A percentile compares a stretch with the other conserved stretches of the same genome.
Conservation (phyloP, 371 early-diverging fungal species). For the Mycotypha africana region DNA sequence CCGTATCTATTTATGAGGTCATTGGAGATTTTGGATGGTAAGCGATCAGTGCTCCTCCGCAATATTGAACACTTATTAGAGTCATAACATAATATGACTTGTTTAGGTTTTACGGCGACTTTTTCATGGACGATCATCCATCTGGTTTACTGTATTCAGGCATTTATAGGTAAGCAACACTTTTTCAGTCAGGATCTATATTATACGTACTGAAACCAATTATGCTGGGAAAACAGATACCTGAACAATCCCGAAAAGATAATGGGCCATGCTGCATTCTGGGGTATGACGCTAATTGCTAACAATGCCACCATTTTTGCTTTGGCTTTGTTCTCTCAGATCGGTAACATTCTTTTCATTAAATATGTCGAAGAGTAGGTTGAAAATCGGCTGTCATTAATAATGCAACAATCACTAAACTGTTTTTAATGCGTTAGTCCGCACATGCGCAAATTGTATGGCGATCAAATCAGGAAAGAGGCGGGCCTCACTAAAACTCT, state of each 20-base stretch:
- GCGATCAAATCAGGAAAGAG: constrained; percentile 68
- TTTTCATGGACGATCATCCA: constrained; percentile 70
- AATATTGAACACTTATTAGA: too few relatives aligned
- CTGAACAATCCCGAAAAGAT: constrained; percentile 90
- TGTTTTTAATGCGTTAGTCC: constrained; percentile 33
- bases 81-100: too few relatives aligned
- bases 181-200: neutral
- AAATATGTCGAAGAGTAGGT: constrained; percentile 67
- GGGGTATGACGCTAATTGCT: constrained; percentile 84
- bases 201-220: too few relatives aligned
- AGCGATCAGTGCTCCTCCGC: too few relatives aligned
- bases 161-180: constrained; percentile 76
- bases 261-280: constrained; percentile 85
- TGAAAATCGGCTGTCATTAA: too few relatives aligned
- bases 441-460: constrained; percentile 81
- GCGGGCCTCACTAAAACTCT: constrained; percentile 69
- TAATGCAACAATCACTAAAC: neutral
- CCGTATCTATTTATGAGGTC: constrained; percentile 79
- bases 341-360: constrained; percentile 72
- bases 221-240: constrained; percentile 33
- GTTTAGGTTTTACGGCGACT: constrained; percentile 79
- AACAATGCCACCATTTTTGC: constrained; percentile 71
- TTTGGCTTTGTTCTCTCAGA: constrained; percentile 78
- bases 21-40: constrained; percentile 89
- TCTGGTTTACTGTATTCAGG: constrained; percentile 71